A percentile compares a stretch with the other conserved stretches of the same genome.
phyloP scores from a whole-genome alignment of 257 asterid species.

The Schizonepeta tenuifolia region DNA sequence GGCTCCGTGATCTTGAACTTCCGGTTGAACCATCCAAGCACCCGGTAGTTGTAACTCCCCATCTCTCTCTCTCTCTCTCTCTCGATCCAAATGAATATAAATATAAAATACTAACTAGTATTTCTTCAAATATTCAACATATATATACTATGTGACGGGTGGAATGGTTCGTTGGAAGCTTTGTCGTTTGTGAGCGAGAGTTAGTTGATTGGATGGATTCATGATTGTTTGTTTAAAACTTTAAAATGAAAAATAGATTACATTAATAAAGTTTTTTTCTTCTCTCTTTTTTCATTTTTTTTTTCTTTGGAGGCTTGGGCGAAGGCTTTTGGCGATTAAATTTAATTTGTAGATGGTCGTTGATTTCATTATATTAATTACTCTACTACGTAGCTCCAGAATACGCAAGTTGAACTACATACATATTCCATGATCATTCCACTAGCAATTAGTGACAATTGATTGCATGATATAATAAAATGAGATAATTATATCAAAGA shows the following conservation, averaged over 20 bases:
- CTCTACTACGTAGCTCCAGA: not conserved
- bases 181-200: not conserved
- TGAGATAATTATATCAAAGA: too few species aligned
- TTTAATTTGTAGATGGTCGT: too few species aligned
- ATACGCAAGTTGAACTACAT: conserved; percentile 8
- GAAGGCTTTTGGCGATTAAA: not conserved
- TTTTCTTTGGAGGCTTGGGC: not conserved
- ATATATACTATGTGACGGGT: not conserved
- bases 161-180: conserved; percentile 33
- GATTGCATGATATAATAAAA: too few species aligned
- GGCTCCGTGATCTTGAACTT: conserved; percentile 74
- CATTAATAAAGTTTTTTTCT: not conserved
- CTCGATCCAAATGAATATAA: not conserved
- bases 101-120: too few species aligned
- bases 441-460: too few species aligned
- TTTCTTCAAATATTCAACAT: not conserved
- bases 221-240: not conserved
- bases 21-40: conserved; percentile 74
- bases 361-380: too few species aligned
- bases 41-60: conserved; percentile 72
- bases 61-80: conserved; percentile 32
- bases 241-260: not conserved
- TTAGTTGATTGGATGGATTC: not conserved
- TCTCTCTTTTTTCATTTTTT: too few species aligned
- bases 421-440: not conserved